Conservation (phyloP, 306 rosid genomes). For the Quercus gilva region DNA sequence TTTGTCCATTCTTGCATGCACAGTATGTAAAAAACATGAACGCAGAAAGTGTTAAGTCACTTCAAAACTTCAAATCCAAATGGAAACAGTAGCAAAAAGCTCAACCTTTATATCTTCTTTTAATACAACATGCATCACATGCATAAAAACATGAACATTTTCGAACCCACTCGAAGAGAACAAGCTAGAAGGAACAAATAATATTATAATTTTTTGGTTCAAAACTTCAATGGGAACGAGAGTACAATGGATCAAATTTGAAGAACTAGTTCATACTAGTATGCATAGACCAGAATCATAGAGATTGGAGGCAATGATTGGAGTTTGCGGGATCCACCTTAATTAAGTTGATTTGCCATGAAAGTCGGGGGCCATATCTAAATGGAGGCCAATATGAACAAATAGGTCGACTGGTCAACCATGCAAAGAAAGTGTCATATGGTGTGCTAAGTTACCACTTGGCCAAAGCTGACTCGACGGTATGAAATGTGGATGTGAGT, state of each 20-base stretch:
- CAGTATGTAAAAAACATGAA: not conserved
- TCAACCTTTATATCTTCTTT: not conserved
- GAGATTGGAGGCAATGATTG: too few relatives aligned
- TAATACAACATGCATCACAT: not conserved
- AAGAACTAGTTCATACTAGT: not conserved
- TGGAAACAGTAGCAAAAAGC: not conserved
- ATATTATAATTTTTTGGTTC: not conserved
- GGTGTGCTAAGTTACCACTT: too few relatives aligned
- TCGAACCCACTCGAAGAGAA: not conserved
- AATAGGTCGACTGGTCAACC: too few relatives aligned
- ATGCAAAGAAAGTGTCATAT: too few relatives aligned
- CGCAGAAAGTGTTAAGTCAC: not conserved
- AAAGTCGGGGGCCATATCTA: too few relatives aligned
- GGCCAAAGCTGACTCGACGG: too few relatives aligned
- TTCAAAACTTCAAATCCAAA: not conserved
- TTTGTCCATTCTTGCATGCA: too few relatives aligned
- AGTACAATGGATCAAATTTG: not conserved
- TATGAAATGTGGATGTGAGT: too few relatives aligned
- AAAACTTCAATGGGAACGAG: not conserved
- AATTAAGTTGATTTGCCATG: too few relatives aligned
- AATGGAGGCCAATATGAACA: too few relatives aligned
- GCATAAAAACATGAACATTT: not conserved
- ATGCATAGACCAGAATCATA: too few relatives aligned
- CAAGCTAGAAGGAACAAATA: not conserved
- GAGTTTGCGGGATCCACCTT: too few relatives aligned